phyloP scores from a whole-genome alignment of 2,329 filamentous ascomycete species.

The Claviceps maximensis region DNA sequence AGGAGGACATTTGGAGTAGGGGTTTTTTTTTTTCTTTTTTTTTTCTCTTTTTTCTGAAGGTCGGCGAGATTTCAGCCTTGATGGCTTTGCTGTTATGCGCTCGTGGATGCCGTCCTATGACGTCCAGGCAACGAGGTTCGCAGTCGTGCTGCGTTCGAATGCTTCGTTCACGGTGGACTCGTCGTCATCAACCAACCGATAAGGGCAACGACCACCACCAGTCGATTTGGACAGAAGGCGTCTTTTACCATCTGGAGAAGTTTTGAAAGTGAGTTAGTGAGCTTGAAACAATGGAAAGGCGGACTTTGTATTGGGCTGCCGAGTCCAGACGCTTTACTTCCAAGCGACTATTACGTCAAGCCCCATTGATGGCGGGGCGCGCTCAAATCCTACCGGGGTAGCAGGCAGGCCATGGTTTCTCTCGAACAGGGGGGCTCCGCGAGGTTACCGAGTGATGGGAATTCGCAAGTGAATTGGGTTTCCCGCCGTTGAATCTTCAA shows the following conservation, averaged over 20 bases:
- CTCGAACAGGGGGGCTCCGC: no score
- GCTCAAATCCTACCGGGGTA: background rate
- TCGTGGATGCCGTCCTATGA: background rate
- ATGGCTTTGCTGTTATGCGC: background rate
- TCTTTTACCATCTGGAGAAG: background rate
- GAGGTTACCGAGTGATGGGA: no score
- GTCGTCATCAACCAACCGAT: background rate
- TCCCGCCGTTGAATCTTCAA: no score
- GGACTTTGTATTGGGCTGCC: background rate
- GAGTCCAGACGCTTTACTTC: background rate
- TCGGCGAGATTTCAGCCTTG: background rate
- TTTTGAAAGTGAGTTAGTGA: background rate
- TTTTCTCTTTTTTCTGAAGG: background rate
- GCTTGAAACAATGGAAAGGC: background rate
- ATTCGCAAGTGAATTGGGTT: no score
- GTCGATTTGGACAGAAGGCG: background rate
- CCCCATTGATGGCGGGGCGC: background rate
- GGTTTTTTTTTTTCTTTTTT: background rate
- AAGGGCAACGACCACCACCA: background rate
- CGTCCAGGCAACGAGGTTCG: background rate
- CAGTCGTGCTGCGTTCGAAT: background rate
- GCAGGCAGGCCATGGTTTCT: no score
- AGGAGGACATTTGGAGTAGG: conserved; percentile 5
- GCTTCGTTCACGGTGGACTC: background rate
- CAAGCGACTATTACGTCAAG: background rate